Conservation (phyloP, 768 basidiomycete genomes). For the Hortiboletus campestris region DNA sequence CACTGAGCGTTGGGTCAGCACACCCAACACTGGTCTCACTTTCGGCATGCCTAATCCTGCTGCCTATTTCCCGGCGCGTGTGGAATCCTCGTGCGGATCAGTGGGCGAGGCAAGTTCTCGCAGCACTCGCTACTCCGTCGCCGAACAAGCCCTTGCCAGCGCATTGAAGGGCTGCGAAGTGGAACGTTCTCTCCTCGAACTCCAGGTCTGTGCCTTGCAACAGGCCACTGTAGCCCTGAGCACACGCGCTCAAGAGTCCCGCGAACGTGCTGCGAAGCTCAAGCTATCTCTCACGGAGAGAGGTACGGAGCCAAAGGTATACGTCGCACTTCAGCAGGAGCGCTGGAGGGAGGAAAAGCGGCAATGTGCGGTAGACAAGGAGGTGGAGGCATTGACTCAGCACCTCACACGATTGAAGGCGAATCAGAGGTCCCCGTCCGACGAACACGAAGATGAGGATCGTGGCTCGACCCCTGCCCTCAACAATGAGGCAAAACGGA, state of each 20-base stretch:
- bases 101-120: constrained; percentile 28
- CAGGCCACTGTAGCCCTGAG: constrained; percentile 42
- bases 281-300: constrained; percentile 38
- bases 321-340: constrained; percentile 41
- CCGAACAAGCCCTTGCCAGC: constrained; percentile 42
- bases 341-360: constrained; percentile 53
- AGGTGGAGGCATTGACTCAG: constrained; percentile 37
- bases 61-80: not conserved
- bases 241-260: constrained; percentile 45
- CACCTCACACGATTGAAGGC: constrained; percentile 34
- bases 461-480: constrained; percentile 12
- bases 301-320: constrained; percentile 37
- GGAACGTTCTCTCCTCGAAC: constrained; percentile 39
- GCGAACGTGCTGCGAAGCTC: constrained; percentile 41
- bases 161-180: constrained; percentile 34
- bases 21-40: constrained; percentile 17
- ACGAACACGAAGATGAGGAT: constrained; percentile 17
- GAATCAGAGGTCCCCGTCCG: constrained; percentile 24
- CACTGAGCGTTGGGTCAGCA: constrained; percentile 21
- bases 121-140: constrained; percentile 42
- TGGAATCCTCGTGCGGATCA: constrained; percentile 29
- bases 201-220: constrained; percentile 48
- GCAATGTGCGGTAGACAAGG: constrained; percentile 35
- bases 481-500: constrained; percentile 27
- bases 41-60: constrained; percentile 19